Conservation (phyloP, 805 yeast genomes). For the Lipomyces sp. region DNA sequence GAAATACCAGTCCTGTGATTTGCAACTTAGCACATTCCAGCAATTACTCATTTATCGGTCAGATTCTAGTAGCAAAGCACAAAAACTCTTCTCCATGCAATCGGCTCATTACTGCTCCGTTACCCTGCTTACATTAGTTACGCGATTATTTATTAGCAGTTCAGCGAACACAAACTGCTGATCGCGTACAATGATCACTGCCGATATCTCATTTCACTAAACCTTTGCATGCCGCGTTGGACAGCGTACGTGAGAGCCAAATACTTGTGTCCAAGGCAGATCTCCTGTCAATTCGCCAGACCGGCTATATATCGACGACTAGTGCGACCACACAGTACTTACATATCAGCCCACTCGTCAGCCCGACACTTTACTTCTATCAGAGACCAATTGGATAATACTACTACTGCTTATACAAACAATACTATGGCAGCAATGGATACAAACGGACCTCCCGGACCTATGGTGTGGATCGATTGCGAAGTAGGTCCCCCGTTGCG, state of each 20-base stretch:
- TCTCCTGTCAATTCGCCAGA: not conserved
- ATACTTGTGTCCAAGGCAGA: not conserved
- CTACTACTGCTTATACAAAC: not conserved
- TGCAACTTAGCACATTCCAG: too few species aligned
- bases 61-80: too few species aligned
- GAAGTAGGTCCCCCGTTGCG: slow-evolving; percentile 51
- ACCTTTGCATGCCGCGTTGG: not conserved
- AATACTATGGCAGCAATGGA: not conserved
- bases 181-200: too few species aligned
- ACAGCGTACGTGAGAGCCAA: not conserved
- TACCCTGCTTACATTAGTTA: too few species aligned
- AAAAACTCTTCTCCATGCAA: too few species aligned
- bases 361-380: not conserved
- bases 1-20: too few species aligned
- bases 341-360: not conserved
- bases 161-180: too few species aligned
- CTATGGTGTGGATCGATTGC: slow-evolving; percentile 92
- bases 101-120: too few species aligned
- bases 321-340: not conserved
- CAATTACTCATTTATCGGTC: too few species aligned
- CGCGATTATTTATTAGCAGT: too few species aligned
- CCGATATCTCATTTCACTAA: too few species aligned
- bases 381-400: not conserved
- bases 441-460: slow-evolving; percentile 26
- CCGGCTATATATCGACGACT: not conserved